Conservation (phyloP, 2,329 filamentous ascomycete genomes). For the Colletotrichum brevisporum region DNA sequence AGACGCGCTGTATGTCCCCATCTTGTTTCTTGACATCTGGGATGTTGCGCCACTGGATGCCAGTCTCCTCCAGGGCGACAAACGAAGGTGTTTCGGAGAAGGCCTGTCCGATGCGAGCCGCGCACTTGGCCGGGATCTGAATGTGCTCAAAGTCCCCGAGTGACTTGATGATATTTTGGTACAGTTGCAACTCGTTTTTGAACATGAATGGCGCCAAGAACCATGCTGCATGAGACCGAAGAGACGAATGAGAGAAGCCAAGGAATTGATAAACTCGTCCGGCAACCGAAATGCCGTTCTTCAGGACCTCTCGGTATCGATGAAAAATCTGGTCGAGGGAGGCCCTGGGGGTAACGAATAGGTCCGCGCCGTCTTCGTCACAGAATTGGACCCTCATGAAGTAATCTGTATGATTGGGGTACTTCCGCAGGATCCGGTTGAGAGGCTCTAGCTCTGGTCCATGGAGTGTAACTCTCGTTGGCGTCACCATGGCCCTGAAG, state of each 20-base stretch:
- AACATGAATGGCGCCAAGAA: constrained; percentile 63
- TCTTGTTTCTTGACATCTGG: constrained; percentile 66
- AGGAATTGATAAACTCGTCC: constrained; percentile 76
- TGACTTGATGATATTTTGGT: constrained; percentile 59
- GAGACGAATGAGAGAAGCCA: constrained; percentile 84
- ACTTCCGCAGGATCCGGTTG: constrained; percentile 80
- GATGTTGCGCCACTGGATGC: constrained; percentile 54
- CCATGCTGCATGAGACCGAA: constrained; percentile 81
- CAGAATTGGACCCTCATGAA: constrained; percentile 81
- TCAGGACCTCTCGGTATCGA: constrained; percentile 74
- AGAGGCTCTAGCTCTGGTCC: constrained; percentile 77
- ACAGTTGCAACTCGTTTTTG: constrained; percentile 53
- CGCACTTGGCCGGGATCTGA: constrained; percentile 67
- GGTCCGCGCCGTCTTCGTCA: constrained; percentile 78
- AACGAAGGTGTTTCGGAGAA: constrained; percentile 82
- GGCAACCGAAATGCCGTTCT: constrained; percentile 72
- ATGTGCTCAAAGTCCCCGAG: constrained; percentile 68
- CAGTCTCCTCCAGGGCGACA: constrained; percentile 60
- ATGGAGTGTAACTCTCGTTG: constrained; percentile 68
- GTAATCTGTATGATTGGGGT: constrained; percentile 68
- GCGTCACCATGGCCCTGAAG: constrained; percentile 72
- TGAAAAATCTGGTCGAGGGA: constrained; percentile 63
- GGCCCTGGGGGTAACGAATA: constrained; percentile 69
- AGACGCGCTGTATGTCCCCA: constrained; percentile 64
- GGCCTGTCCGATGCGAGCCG: constrained; percentile 74